Conservation (phyloP, 2,329 filamentous ascomycete genomes). For the Elsinoe australis region DNA sequence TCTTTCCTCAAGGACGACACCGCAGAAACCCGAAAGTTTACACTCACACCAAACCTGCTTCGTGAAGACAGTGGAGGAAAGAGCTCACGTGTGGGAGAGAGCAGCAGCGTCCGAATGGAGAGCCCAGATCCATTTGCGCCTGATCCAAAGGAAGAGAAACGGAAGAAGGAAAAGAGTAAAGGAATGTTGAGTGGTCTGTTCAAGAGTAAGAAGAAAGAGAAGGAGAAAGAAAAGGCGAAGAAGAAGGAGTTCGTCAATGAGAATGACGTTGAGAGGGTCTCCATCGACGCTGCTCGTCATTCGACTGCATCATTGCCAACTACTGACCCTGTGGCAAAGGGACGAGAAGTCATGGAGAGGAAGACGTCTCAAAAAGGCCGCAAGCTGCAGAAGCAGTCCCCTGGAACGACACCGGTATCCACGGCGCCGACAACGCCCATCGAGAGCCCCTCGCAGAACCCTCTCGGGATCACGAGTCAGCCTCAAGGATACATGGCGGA, state of each 20-base stretch:
- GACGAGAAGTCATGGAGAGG: conserved; percentile 17
- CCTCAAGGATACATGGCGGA: conserved; percentile 27
- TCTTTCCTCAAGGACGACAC: conserved; percentile 97
- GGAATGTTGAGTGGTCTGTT: conserved; percentile 65
- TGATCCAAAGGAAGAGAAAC: conserved; percentile 67
- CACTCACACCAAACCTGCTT: conserved; percentile 83
- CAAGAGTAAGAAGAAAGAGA: conserved; percentile 59
- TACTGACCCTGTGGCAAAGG: conserved; percentile 8
- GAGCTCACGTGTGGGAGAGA: conserved; percentile 31
- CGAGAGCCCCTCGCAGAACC: conserved; percentile 11
- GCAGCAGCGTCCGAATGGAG: conserved; percentile 31
- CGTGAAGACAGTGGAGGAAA: conserved; percentile 58
- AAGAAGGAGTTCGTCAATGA: conserved; percentile 19
- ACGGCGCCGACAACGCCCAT: conserved; percentile 6
- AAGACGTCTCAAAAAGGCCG: conserved; percentile 15
- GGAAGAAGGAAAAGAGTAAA: conserved; percentile 62
- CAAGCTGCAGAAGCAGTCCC: conserved; percentile 24
- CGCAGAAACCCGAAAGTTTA: conserved; percentile 94
- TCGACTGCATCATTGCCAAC: conserved; percentile 2
- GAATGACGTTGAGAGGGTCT: conserved; percentile 28
- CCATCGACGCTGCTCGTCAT: conserved; percentile 22
- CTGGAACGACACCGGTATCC: conserved; percentile 9
- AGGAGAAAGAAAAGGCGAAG: conserved; percentile 47
- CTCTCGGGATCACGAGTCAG: conserved; percentile 11
- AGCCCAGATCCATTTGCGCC: conserved; percentile 53